These are phyloP conservation scores for Colletotrichum sublineola DNA, from an alignment of 2,329 filamentous ascomycete genomes.

Conservation along the genomic window DNA sequence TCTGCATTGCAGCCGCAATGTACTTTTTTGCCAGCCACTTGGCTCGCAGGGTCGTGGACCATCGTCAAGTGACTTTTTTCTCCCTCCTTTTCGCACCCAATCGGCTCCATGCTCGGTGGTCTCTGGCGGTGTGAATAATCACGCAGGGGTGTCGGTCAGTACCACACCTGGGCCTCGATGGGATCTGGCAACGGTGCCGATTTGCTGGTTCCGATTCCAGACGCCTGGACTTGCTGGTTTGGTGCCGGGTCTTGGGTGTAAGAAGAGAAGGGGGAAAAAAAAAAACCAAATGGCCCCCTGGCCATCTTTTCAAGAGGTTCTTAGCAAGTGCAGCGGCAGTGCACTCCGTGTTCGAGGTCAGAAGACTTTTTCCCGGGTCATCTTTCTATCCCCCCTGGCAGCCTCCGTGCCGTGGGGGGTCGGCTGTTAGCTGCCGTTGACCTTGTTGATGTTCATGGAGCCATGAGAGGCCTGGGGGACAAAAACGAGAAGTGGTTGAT, in stretches of 20 bases:
- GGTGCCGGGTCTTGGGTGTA: conserved; percentile 5
- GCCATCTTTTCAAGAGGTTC: conserved; percentile 8
- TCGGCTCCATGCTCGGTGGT: neutral
- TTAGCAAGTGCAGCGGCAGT: conserved; percentile 32
- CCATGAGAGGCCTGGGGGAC: neutral
- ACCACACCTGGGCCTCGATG: conserved; percentile 22
- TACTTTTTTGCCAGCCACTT: conserved; percentile 7
- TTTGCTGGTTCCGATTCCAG: conserved; percentile 35
- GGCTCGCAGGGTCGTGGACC: neutral
- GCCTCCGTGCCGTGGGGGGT: conserved; percentile 34
- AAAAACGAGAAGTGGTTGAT: neutral
- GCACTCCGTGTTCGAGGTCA: conserved; percentile 23
- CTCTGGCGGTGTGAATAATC: conserved; percentile 39
- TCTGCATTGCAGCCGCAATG: neutral
- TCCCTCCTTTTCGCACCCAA: neutral
- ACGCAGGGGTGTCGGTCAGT: conserved; percentile 32
- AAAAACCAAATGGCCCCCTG: neutral
- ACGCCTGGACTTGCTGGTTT: conserved; percentile 38
- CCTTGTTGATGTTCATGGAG: conserved; percentile 13
- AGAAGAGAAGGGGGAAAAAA: neutral
- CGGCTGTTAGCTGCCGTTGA: conserved; percentile 17
- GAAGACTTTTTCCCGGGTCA: conserved; percentile 29
- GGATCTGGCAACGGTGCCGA: conserved; percentile 40
- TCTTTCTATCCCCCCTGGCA: conserved; percentile 24
- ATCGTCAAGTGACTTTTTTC: conserved; percentile 28